These are phyloP conservation scores for Tolypocladium tropicale DNA, from an alignment of 2,329 filamentous ascomycete genomes.

Conservation along the genomic window DNA sequence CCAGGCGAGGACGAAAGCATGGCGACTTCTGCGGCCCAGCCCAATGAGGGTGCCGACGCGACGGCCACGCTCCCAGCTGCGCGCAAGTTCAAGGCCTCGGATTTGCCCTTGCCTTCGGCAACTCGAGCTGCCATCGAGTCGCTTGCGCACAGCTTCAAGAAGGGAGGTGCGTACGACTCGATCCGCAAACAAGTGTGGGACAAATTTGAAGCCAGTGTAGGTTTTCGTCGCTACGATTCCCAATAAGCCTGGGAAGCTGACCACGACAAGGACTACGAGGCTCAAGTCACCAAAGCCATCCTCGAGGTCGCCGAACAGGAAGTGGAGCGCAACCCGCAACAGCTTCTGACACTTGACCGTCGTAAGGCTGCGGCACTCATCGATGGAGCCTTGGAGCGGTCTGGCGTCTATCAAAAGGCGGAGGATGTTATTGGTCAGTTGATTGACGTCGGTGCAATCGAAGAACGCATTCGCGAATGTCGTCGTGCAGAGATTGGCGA, in stretches of 20 bases:
- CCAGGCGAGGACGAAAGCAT: conserved; percentile 7
- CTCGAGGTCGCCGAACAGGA: conserved; percentile 62
- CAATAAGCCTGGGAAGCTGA: neutral
- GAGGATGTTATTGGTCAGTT: conserved; percentile 56
- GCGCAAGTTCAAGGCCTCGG: conserved; percentile 59
- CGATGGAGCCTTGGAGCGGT: conserved; percentile 68
- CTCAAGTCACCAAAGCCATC: conserved; percentile 54
- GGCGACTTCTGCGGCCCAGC: conserved; percentile 15
- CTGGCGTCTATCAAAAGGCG: conserved; percentile 63
- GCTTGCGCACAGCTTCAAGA: conserved; percentile 73
- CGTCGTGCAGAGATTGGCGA: conserved; percentile 58
- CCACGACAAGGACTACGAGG: conserved; percentile 52
- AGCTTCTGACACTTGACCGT: conserved; percentile 63
- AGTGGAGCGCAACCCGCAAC: conserved; percentile 62
- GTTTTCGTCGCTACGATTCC: conserved; percentile 9
- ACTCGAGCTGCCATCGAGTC: conserved; percentile 65
- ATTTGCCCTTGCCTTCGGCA: conserved; percentile 63
- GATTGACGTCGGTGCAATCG: conserved; percentile 58
- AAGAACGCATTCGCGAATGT: conserved; percentile 58
- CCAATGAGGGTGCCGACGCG: conserved; percentile 10
- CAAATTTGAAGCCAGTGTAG: conserved; percentile 60
- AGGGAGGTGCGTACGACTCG: conserved; percentile 73
- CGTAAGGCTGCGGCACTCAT: conserved; percentile 65
- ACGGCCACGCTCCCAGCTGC: conserved; percentile 6
- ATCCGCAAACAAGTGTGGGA: conserved; percentile 70